phyloP scores from a whole-genome alignment of 441 rosid species.

The Adansonia grandidieri region DNA sequence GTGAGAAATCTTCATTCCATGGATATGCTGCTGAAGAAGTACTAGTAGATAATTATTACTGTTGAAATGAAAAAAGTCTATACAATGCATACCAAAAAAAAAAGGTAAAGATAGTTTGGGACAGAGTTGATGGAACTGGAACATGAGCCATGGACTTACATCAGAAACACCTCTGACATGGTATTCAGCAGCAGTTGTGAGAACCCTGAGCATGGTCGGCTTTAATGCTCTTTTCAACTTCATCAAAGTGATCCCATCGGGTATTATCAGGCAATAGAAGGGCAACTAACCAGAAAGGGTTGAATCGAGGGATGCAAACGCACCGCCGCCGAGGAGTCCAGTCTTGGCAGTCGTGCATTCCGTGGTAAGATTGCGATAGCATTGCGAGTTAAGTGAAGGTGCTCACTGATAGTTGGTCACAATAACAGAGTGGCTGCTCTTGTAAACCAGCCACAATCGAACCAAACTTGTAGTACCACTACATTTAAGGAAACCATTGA shows the following conservation, averaged over 20 bases:
- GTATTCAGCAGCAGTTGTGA: slow-evolving; percentile 6
- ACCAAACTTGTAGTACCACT: background rate
- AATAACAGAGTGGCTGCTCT: slow-evolving; percentile 64
- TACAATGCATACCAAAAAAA: too few relatives aligned
- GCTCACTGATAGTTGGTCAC: slow-evolving; percentile 91
- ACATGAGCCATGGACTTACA: too few relatives aligned
- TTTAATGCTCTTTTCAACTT: slow-evolving; percentile 39
- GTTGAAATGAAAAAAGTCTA: too few relatives aligned
- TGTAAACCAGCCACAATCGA: slow-evolving; percentile 47
- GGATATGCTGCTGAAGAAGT: too few relatives aligned
- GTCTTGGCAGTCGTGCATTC: slow-evolving; percentile 94
- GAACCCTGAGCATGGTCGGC: slow-evolving; percentile 32
- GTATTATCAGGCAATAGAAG: slow-evolving; percentile 87
- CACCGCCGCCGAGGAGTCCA: slow-evolving; percentile 92
- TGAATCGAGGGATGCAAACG: slow-evolving; percentile 94
- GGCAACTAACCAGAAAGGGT: slow-evolving; percentile 87
- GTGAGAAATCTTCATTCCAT: too few relatives aligned
- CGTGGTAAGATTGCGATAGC: slow-evolving; percentile 50
- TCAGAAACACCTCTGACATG: background rate
- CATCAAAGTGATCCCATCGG: slow-evolving; percentile 91
- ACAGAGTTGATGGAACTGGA: too few relatives aligned
- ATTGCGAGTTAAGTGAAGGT: slow-evolving; percentile 63
- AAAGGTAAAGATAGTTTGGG: too few relatives aligned
- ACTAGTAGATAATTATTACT: too few relatives aligned
- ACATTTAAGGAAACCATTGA: background rate